Evolutionary conservation across 495 filamentous ascomycete genomes (phyloP).

Genomic region (Trichoderma virens): DNA sequence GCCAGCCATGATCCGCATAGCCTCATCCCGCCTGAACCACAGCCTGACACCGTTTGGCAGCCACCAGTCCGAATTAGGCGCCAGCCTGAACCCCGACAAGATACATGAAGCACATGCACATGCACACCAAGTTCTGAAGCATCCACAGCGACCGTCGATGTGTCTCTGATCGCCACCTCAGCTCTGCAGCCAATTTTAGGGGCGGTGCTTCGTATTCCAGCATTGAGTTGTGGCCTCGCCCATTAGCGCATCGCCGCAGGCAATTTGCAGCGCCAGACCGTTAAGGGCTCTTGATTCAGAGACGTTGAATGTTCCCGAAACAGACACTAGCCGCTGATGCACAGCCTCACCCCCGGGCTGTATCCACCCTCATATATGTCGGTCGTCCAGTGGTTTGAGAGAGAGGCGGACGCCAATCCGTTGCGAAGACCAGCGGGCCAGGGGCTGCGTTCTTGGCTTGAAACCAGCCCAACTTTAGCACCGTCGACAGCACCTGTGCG

Average conservation of each 20-base stretch:
- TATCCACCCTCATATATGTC: neutral
- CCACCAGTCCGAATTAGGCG: no score
- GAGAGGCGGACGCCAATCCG: neutral
- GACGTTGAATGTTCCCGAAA: neutral
- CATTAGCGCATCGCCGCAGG: neutral
- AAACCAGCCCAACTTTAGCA: neutral
- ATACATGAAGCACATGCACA: neutral
- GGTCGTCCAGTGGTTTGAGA: constrained; percentile 5
- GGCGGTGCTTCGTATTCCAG: neutral
- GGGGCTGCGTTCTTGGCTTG: constrained; percentile 1
- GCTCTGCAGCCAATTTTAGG: neutral
- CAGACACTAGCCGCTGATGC: constrained; percentile 5
- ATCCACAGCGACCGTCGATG: neutral
- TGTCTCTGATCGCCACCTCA: neutral
- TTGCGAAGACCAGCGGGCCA: neutral
- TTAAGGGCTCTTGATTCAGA: neutral
- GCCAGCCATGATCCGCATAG: no score
- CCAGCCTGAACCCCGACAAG: no score
- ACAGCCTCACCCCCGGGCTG: neutral
- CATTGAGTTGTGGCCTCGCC: neutral
- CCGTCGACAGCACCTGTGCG: neutral
- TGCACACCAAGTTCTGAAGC: neutral
- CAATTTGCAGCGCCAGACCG: neutral
- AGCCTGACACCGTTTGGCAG: no score
- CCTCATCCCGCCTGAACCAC: no score